Percentiles rank a stretch among this genome's conserved stretches.
Conservation (phyloP, 108 stramenopile species). For the Seminavis robusta region DNA sequence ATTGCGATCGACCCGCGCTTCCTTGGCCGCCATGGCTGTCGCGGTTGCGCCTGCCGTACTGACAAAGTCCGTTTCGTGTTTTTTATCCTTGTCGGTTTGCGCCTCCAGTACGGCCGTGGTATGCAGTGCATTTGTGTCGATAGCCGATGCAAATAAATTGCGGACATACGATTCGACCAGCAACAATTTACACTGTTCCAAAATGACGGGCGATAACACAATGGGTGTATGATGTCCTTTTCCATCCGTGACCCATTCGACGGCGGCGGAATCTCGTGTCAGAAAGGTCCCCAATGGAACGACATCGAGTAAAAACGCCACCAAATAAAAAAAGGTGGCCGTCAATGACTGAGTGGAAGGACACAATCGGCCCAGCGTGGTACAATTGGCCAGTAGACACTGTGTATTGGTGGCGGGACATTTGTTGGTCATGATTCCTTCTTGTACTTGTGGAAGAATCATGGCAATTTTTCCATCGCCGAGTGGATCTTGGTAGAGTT, state of each 20-base stretch:
- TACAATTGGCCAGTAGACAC: conserved; percentile 67
- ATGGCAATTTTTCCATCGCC: conserved; percentile 38
- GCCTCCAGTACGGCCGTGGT: conserved; percentile 42
- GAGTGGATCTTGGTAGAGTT: conserved; percentile 26
- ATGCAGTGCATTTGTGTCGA: conserved; percentile 39
- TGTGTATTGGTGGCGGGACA: conserved; percentile 69
- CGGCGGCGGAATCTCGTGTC: conserved; percentile 54
- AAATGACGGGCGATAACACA: conserved; percentile 60
- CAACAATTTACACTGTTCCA: conserved; percentile 67
- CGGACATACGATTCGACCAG: conserved; percentile 65
- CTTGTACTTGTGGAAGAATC: conserved; percentile 43
- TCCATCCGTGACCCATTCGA: conserved; percentile 80
- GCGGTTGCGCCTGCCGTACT: conserved; percentile 37
- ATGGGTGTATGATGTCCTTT: conserved; percentile 62
- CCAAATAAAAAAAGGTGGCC: conserved; percentile 53
- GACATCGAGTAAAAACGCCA: conserved; percentile 61
- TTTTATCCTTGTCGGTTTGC: conserved; percentile 73
- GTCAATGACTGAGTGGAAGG: conserved; percentile 41
- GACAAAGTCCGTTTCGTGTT: conserved; percentile 65
- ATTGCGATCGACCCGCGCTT: conserved; percentile 70
- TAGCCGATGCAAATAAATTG: conserved; percentile 54
- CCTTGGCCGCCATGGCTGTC: conserved; percentile 73
- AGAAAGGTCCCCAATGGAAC: conserved; percentile 70
- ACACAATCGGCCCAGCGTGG: conserved; percentile 56
- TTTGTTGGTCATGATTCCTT: conserved; percentile 48